These are phyloP conservation scores for Pachysandra terminalis DNA, from an alignment of 164 flowering plant genomes.

Conservation along the genomic window DNA sequence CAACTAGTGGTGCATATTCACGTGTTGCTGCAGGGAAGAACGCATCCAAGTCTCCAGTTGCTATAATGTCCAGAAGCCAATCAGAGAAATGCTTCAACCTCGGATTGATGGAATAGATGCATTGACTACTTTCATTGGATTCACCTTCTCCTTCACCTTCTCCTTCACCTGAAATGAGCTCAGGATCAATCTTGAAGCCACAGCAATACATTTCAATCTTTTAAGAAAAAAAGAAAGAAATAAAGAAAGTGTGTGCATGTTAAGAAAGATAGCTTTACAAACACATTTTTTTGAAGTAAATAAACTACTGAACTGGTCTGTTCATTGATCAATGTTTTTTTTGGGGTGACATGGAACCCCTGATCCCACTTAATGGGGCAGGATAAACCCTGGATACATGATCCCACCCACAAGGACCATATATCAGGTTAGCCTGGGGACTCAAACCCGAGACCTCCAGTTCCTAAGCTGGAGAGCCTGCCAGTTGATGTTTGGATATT, in stretches of 20 bases:
- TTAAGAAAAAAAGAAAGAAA: not conserved
- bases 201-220: not conserved
- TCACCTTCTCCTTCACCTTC: constrained; percentile 40
- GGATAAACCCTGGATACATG: too few relatives aligned
- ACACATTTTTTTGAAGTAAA: not conserved
- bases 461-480: too few relatives aligned
- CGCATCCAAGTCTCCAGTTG: constrained; percentile 96
- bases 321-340: not conserved
- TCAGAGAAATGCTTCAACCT: constrained; percentile 94
- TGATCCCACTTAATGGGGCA: too few relatives aligned
- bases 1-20: constrained; percentile 97
- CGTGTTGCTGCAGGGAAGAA: constrained; percentile 99
- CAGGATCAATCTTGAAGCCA: constrained; percentile 7
- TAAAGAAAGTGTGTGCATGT: not conserved
- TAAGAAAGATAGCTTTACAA: too few relatives aligned
- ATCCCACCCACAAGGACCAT: too few relatives aligned
- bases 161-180: constrained; percentile 40
- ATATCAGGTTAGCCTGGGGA: too few relatives aligned
- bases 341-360: too few relatives aligned
- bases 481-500: too few relatives aligned
- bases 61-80: constrained; percentile 96
- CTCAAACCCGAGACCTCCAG: too few relatives aligned
- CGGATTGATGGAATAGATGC: constrained; percentile 80
- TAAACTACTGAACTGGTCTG: not conserved
- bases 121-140: constrained; percentile 32